Conservation (phyloP, 345 rosid species). For the Balakata baccata region DNA sequence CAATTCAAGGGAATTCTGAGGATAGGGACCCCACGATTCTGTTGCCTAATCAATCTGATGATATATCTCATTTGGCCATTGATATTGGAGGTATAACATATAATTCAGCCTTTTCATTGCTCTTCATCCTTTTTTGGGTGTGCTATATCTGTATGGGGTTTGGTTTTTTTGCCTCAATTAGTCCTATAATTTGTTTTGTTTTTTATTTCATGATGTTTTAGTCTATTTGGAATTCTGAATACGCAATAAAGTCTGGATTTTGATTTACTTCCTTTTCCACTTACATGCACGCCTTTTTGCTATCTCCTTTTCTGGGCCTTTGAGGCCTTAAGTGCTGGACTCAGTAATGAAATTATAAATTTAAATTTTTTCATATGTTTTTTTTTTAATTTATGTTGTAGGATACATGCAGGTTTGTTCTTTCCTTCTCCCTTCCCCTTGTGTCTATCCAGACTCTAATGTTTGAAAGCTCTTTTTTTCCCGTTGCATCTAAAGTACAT, state of each 20-base stretch:
- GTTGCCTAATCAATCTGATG: conserved; percentile 97
- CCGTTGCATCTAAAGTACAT: background rate
- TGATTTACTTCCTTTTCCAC: background rate
- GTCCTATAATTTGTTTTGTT: background rate
- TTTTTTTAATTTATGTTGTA: background rate
- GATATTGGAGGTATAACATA: conserved; percentile 84
- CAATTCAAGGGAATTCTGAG: conserved; percentile 86
- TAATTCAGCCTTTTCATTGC: background rate
- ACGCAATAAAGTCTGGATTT: background rate
- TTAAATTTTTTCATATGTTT: background rate
- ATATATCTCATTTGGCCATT: conserved; percentile 88
- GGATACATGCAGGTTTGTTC: background rate
- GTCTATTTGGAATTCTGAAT: background rate
- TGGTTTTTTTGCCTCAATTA: background rate
- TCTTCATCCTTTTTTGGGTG: background rate
- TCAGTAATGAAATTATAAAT: background rate
- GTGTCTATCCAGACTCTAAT: background rate
- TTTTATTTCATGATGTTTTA: no score
- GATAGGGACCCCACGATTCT: conserved; percentile 92
- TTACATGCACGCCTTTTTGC: background rate
- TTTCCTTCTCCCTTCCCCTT: background rate
- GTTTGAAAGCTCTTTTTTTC: background rate
- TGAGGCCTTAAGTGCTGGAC: background rate
- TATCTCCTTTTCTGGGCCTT: background rate
- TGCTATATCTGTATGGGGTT: background rate